These are phyloP conservation scores for Chalciporus pseudorubinellus DNA, from an alignment of 768 basidiomycete genomes.

Conservation along the genomic window DNA sequence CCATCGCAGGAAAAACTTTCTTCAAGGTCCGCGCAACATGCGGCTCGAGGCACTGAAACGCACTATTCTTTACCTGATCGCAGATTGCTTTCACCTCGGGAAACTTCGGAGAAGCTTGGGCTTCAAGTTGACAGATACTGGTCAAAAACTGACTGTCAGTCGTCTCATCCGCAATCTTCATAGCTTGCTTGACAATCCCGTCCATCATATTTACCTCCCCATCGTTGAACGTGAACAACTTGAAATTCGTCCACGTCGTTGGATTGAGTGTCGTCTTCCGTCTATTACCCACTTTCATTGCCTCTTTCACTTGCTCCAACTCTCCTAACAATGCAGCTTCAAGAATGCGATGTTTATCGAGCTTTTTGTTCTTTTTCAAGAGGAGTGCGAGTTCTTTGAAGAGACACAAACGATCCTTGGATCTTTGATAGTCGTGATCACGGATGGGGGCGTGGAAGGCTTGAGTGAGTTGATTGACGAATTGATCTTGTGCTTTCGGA, in stretches of 20 bases:
- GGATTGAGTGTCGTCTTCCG: neutral
- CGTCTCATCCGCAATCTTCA: neutral
- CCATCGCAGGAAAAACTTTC: constrained; percentile 8
- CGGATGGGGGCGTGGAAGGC: too few relatives aligned
- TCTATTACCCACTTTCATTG: neutral
- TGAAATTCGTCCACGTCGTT: neutral
- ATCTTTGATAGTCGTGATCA: too few relatives aligned
- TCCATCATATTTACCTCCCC: neutral
- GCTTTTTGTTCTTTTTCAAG: too few relatives aligned
- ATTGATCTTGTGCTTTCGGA: too few relatives aligned
- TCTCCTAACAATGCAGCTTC: constrained; percentile 4
- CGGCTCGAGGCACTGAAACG: neutral
- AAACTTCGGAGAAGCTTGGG: neutral
- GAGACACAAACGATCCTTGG: too few relatives aligned
- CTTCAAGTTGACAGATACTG: constrained; percentile 2
- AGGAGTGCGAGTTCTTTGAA: too few relatives aligned
- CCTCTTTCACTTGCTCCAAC: neutral
- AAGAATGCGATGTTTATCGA: neutral
- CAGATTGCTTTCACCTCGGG: constrained; percentile 1
- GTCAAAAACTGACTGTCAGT: constrained; percentile 18
- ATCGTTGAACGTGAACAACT: neutral
- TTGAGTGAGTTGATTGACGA: too few relatives aligned
- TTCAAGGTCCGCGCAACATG: constrained; percentile 1
- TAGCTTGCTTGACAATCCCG: constrained; percentile 3
- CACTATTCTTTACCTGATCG: neutral